Conservation (phyloP, 805 yeast genomes). For the Starmerella floris region DNA sequence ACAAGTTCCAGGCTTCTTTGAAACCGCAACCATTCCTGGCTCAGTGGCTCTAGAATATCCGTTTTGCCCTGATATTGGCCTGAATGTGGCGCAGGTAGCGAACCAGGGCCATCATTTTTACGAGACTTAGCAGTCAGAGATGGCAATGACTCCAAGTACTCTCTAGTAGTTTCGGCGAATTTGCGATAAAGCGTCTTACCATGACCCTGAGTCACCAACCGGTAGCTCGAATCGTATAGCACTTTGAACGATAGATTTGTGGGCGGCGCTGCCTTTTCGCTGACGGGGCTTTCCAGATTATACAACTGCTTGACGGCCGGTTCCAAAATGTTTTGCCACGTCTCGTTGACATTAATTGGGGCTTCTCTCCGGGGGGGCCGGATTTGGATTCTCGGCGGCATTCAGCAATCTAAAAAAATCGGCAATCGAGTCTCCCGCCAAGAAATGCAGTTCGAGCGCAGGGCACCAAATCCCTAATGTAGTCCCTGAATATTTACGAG, state of each 20-base stretch:
- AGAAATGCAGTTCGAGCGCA: no score
- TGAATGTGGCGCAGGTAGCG: background rate
- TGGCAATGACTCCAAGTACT: slow-evolving; percentile 10
- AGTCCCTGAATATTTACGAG: no score
- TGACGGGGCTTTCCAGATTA: slow-evolving; percentile 1
- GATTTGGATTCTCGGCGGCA: slow-evolving; percentile 18
- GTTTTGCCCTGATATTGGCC: background rate
- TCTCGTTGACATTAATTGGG: slow-evolving; percentile 13
- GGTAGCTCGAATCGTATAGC: slow-evolving; percentile 19
- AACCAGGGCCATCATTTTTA: background rate
- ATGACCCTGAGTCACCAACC: slow-evolving; percentile 21
- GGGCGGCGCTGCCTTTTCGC: background rate
- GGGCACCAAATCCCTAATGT: no score
- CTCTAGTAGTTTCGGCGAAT: slow-evolving; percentile 8
- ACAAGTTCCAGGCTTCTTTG: slow-evolving; percentile 12
- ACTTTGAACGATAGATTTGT: slow-evolving; percentile 14
- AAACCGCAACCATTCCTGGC: slow-evolving; percentile 14
- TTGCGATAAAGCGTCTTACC: slow-evolving; percentile 16
- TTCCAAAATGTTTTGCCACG: slow-evolving; percentile 17
- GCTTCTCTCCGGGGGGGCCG: slow-evolving; percentile 18
- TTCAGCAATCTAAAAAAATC: no score
- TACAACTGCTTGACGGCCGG: slow-evolving; percentile 20
- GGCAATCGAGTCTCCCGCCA: no score
- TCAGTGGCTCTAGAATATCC: slow-evolving; percentile 7
- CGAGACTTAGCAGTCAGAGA: background rate